A percentile compares a stretch with the other conserved stretches of the same genome.
Evolutionary conservation across 2,329 filamentous ascomycete genomes (phyloP).

Genomic region (Grosmannia huntii): DNA sequence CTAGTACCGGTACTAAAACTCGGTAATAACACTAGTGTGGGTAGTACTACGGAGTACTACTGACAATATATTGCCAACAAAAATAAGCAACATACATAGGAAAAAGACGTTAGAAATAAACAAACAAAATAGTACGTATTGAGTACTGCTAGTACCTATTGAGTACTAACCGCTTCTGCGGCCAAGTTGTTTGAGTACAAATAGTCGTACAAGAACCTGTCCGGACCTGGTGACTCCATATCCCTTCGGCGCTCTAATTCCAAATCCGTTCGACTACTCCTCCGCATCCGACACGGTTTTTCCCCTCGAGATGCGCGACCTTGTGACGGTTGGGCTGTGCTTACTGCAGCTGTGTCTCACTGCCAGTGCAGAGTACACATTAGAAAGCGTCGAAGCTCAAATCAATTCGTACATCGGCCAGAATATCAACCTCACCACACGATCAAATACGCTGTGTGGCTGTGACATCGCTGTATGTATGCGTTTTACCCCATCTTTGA

Average conservation of each 20-base stretch:
- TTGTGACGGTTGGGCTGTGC: neutral
- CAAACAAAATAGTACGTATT: too few species aligned
- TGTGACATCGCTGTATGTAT: conserved; percentile 2
- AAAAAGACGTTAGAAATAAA: too few species aligned
- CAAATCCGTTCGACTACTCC: neutral
- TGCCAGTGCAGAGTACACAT: neutral
- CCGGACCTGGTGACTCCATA: neutral
- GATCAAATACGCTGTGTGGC: neutral
- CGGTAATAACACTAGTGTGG: too few species aligned
- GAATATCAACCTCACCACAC: neutral
- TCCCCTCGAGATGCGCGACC: neutral
- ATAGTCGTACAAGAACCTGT: neutral
- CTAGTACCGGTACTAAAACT: too few species aligned
- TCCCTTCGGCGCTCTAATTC: neutral
- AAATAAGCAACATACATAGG: too few species aligned
- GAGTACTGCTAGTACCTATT: neutral
- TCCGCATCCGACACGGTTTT: neutral
- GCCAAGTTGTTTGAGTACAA: neutral
- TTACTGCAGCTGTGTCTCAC: neutral
- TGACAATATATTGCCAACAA: too few species aligned
- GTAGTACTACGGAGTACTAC: too few species aligned
- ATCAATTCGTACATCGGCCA: neutral
- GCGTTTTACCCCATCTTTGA: neutral
- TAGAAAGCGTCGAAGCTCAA: neutral
- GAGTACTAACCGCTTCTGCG: neutral